Conservation (phyloP, 202 grass and related monocot genomes). For the Alloteropsis angusta region DNA sequence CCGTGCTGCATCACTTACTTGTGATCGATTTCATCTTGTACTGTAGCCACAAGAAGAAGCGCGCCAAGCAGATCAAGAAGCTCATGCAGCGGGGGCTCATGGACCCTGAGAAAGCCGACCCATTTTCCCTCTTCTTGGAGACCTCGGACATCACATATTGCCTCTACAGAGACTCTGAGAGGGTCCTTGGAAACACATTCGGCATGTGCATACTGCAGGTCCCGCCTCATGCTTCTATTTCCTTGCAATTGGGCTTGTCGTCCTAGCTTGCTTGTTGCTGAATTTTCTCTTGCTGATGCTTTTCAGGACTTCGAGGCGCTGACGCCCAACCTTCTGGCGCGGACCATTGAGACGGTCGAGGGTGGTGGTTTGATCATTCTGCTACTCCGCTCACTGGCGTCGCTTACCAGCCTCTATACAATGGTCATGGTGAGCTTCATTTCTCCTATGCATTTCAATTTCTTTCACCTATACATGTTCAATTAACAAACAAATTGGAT, state of each 20-base stretch:
- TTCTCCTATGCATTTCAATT: not conserved
- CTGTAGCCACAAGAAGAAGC: constrained; percentile 78
- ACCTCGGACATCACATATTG: constrained; percentile 81
- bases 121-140: constrained; percentile 79
- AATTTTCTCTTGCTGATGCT: not conserved
- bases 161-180: constrained; percentile 74
- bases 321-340: constrained; percentile 78
- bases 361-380: constrained; percentile 86
- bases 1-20: not conserved
- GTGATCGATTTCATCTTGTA: not conserved
- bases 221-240: not conserved
- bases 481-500: not conserved
- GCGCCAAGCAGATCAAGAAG: constrained; percentile 88
- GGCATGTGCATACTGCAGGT: constrained; percentile 99
- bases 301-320: constrained; percentile 81
- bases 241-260: not conserved
- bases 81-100: constrained; percentile 73
- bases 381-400: constrained; percentile 73
- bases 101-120: constrained; percentile 85
- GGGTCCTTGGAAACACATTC: constrained; percentile 94
- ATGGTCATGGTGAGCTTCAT: constrained; percentile 82
- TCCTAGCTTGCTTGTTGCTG: not conserved
- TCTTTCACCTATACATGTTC: not conserved
- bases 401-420: constrained; percentile 82
- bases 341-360: constrained; percentile 87